Base-by-base conservation (phyloP, 148 eudicot species). In the Gaultheria prostrata region DNA sequence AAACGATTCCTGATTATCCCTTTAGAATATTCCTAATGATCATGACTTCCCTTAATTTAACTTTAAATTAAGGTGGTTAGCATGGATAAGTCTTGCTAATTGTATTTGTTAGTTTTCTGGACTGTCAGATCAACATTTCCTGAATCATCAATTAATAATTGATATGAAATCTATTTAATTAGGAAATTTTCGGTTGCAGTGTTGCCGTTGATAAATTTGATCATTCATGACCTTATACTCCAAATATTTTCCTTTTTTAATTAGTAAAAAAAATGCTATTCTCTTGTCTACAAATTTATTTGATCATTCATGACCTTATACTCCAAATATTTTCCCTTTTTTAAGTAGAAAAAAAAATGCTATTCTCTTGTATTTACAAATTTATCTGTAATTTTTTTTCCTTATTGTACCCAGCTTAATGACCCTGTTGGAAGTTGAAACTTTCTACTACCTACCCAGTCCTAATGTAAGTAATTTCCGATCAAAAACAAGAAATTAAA, bases 71-170 rank as follows among this genome's bases (percentile, higher is more conserved):
- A 67, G 46, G 45, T 35, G 46, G 46, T 35, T 71, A 71, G 45
- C 76, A 33, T 71, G 76, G 46, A 35, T 71, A 71, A 71, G 76
- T 71, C 76, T 71, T 30, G 72, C 35, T 71, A 71, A 71, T 71
- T 71, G 76, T 17, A 14, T 71, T 1, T 39, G 46, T 32, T 2
- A 71, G 76, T 33, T 28, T 61, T 7, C 46, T 32, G 45, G 45
- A 70, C 11, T 8, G 39, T 70, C 75, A 32, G 45, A 70, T 70
- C 13, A 70, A 10, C 2, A 30, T 69, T 69, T 24, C 32, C 70
- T 63, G 15, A n/a, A 63, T 63, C 70, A 63, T 59, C 26, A 4
- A 39, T 6, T 3, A 4, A 39, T n/a, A 59, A n/a, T 59, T 7
- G 26, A 59, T 8, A 3, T 14, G 20, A 28, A 67, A 67, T 30